Percentiles rank a stretch among this genome's conserved stretches.
Evolutionary conservation across 2,329 filamentous ascomycete genomes (phyloP).

Genomic region (Aspergillus sp.): DNA sequence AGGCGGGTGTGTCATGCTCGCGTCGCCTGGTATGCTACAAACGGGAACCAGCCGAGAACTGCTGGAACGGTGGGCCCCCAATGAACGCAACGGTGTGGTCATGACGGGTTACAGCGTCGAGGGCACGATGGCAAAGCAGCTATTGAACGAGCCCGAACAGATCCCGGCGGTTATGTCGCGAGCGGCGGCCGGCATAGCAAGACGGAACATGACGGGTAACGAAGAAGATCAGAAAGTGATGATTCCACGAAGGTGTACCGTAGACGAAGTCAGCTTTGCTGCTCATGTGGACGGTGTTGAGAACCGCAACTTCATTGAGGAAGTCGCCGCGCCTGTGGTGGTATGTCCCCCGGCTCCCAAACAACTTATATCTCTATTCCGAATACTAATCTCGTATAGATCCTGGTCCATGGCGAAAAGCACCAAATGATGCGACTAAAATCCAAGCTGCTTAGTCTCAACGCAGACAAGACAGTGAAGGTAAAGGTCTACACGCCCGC

Average conservation of each 20-base stretch:
- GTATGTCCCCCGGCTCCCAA: conserved; percentile 55
- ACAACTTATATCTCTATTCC: background rate
- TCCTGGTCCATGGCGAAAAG: conserved; percentile 94
- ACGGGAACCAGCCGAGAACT: conserved; percentile 92
- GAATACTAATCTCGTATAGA: conserved; percentile 51
- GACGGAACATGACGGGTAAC: conserved; percentile 60
- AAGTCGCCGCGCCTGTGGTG: conserved; percentile 87
- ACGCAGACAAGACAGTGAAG: conserved; percentile 74
- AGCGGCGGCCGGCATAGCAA: conserved; percentile 50
- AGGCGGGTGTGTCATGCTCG: conserved; percentile 94
- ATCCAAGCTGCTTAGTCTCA: conserved; percentile 90
- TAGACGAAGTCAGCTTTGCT: conserved; percentile 93
- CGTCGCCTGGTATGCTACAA: conserved; percentile 96
- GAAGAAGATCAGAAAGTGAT: conserved; percentile 80
- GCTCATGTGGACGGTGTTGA: conserved; percentile 95
- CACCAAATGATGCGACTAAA: conserved; percentile 98
- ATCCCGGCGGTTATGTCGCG: conserved; percentile 92
- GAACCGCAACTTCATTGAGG: conserved; percentile 95
- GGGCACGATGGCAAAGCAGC: conserved; percentile 95
- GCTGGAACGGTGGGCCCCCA: conserved; percentile 92
- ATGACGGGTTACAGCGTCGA: conserved; percentile 99
- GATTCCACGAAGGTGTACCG: conserved; percentile 88
- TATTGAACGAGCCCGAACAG: conserved; percentile 90
- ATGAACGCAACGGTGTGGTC: conserved; percentile 94
- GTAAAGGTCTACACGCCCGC: conserved; percentile 91